phyloP scores from a whole-genome alignment of 805 yeast species.

The Candida nitratophila region DNA sequence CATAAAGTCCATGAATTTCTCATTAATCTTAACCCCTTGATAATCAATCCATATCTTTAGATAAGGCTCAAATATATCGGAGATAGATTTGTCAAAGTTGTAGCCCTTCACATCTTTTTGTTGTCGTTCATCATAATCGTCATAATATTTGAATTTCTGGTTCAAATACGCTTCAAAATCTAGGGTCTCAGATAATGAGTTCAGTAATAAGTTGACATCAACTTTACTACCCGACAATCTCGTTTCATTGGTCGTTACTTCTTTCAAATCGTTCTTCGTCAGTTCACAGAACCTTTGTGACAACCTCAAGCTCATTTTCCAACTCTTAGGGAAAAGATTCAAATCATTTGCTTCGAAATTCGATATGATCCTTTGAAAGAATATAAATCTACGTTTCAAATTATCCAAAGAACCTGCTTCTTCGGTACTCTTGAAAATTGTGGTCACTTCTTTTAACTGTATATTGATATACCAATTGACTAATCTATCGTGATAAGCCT shows the following conservation, averaged over 20 bases:
- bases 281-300: constrained; percentile 56
- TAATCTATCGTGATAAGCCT: constrained; percentile 50
- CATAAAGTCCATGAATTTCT: constrained; percentile 59
- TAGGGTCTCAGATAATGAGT: constrained; percentile 64
- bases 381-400: constrained; percentile 71
- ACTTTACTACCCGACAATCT: constrained; percentile 26
- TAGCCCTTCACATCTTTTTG: constrained; percentile 19
- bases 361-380: constrained; percentile 61
- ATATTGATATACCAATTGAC: constrained; percentile 66
- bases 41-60: constrained; percentile 79
- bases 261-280: constrained; percentile 61
- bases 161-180: constrained; percentile 78
- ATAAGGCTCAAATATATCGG: constrained; percentile 77
- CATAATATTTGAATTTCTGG: constrained; percentile 46
- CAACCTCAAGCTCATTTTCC: constrained; percentile 64
- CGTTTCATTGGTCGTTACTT: constrained; percentile 37
- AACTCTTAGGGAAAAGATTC: constrained; percentile 55
- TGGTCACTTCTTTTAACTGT: constrained; percentile 64
- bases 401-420: constrained; percentile 96
- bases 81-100: constrained; percentile 38
- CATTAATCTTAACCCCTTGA: constrained; percentile 60
- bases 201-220: constrained; percentile 60
- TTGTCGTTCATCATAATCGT: constrained; percentile 23
- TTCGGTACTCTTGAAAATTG: constrained; percentile 70
- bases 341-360: constrained; percentile 45